Conservation (phyloP, 495 filamentous ascomycete genomes). For the Daldinia decipiens region DNA sequence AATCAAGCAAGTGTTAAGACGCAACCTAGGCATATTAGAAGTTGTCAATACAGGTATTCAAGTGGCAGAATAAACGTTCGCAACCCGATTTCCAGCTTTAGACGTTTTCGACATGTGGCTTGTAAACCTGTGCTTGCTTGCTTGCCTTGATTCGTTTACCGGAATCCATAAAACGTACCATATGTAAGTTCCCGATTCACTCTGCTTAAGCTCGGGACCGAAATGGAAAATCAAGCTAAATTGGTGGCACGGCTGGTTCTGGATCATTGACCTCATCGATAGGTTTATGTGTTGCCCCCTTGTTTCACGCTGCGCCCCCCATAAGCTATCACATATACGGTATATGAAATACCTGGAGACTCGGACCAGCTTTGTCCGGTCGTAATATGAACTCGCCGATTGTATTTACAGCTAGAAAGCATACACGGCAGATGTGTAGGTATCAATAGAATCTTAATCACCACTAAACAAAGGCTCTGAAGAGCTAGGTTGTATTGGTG, state of each 20-base stretch:
- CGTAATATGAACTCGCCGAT: constrained; percentile 8
- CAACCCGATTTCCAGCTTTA: not conserved
- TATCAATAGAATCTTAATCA: not conserved
- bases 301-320: constrained; percentile 7
- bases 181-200: constrained; percentile 12
- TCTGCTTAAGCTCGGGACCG: constrained; percentile 2
- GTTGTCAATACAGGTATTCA: not conserved
- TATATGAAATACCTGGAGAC: constrained; percentile 7
- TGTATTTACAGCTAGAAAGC: constrained; percentile 17
- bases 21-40: constrained; percentile 4
- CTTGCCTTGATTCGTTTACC: constrained; percentile 9
- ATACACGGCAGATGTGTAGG: not conserved
- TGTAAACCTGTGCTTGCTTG: not conserved
- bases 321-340: constrained; percentile 9
- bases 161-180: constrained; percentile 4
- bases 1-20: not conserved
- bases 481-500: not conserved
- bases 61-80: no score
- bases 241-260: not conserved
- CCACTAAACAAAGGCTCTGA: not conserved
- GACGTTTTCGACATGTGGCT: not conserved
- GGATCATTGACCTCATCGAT: constrained; percentile 12
- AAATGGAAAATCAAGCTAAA: not conserved
- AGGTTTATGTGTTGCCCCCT: constrained; percentile 1
- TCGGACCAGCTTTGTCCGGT: constrained; percentile 1